A percentile compares a stretch with the other conserved stretches of the same genome.
Conservation (phyloP, 2,329 filamentous ascomycete genomes). For the Grosmannia huntii region DNA sequence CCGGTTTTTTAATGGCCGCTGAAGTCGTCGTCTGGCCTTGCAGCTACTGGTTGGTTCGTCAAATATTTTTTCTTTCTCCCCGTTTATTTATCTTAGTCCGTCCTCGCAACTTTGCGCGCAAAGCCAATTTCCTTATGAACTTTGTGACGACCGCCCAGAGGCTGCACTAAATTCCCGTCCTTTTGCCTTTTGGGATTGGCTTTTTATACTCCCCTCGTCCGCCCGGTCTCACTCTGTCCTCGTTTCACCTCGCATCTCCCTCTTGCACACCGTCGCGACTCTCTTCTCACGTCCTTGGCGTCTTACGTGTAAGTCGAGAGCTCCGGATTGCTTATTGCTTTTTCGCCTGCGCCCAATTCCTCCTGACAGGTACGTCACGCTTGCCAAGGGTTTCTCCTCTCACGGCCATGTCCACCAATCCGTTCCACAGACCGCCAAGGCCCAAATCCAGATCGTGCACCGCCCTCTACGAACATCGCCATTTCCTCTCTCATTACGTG, state of each 20-base stretch:
- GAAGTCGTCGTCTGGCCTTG: background rate
- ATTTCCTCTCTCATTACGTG: constrained; percentile 2
- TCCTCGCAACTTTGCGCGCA: background rate
- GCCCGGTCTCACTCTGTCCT: background rate
- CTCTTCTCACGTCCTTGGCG: background rate
- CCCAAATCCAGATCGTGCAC: background rate
- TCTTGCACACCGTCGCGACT: background rate
- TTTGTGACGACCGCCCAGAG: background rate
- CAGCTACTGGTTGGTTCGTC: background rate
- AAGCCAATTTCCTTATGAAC: background rate
- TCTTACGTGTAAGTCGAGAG: constrained; percentile 1
- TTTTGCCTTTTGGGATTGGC: background rate
- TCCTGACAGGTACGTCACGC: constrained; percentile 8
- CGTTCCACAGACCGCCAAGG: constrained; percentile 7
- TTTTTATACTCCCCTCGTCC: background rate
- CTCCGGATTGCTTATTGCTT: background rate
- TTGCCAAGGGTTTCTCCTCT: constrained; percentile 6
- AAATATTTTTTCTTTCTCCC: background rate
- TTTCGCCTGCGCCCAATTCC: background rate
- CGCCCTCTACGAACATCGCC: constrained; percentile 4
- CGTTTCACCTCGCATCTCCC: background rate
- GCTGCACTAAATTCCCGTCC: background rate
- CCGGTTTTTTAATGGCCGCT: background rate
- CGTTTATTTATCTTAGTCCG: background rate
- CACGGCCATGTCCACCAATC: constrained; percentile 2